These are phyloP conservation scores for Leccinum subrobustum DNA, from an alignment of 1,284 basidiomycete species.

Conservation along the genomic window DNA sequence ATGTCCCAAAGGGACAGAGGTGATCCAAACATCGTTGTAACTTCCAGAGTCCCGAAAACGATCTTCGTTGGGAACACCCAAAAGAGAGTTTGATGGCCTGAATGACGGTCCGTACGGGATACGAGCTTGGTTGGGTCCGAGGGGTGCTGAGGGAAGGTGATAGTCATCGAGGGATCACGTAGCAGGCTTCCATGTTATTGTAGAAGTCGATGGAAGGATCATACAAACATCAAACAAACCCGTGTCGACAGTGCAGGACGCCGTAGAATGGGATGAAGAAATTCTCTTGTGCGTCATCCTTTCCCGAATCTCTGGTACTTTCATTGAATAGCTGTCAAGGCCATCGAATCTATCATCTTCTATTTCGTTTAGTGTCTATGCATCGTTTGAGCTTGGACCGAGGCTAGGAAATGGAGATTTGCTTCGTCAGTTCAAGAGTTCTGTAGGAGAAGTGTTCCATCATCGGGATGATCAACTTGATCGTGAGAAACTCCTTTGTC, in stretches of 20 bases:
- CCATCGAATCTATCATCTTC: neutral
- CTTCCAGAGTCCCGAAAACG: too few relatives aligned
- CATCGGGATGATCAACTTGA: neutral
- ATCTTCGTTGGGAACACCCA: too few relatives aligned
- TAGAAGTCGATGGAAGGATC: neutral
- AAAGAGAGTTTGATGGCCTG: too few relatives aligned
- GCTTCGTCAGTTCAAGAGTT: too few relatives aligned
- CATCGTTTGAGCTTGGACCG: neutral
- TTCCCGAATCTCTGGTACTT: neutral
- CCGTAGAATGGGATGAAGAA: neutral
- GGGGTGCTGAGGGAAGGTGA: too few relatives aligned
- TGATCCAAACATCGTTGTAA: too few relatives aligned
- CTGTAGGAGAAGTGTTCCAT: neutral
- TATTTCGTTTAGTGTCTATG: neutral
- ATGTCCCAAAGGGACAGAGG: too few relatives aligned
- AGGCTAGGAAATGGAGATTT: neutral
- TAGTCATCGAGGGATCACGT: too few relatives aligned
- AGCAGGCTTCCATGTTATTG: neutral
- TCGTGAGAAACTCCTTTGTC: neutral
- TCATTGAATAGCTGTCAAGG: neutral
- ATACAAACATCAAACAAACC: neutral
- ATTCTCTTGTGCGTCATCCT: neutral
- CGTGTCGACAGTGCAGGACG: neutral
- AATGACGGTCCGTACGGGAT: too few relatives aligned
- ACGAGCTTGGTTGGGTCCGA: too few relatives aligned